Conservation (phyloP, 2,329 filamentous ascomycete genomes). For the Graphium sp. region DNA sequence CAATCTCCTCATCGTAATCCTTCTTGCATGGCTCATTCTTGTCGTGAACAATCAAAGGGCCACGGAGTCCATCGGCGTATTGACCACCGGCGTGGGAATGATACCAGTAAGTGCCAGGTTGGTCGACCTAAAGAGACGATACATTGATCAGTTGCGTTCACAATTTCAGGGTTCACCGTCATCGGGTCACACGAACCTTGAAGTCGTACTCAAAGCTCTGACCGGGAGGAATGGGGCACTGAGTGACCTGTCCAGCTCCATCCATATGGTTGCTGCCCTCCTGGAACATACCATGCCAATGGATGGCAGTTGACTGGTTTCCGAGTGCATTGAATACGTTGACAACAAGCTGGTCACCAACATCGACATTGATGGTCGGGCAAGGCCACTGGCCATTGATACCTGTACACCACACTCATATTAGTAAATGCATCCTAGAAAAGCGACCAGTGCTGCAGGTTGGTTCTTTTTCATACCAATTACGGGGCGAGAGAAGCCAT, state of each 20-base stretch:
- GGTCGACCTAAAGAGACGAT: slow-evolving; percentile 14
- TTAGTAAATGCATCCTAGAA: slow-evolving; percentile 20
- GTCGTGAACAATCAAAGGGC: slow-evolving; percentile 35
- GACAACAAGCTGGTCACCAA: slow-evolving; percentile 31
- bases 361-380: slow-evolving; percentile 32
- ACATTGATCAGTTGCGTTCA: too few relatives aligned
- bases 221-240: slow-evolving; percentile 35
- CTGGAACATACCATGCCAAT: slow-evolving; percentile 44
- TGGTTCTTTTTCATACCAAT: slow-evolving; percentile 4
- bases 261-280: slow-evolving; percentile 38
- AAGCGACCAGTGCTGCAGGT: background rate
- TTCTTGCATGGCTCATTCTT: slow-evolving; percentile 24
- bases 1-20: slow-evolving; percentile 32
- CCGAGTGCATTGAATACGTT: slow-evolving; percentile 30
- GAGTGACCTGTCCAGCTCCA: slow-evolving; percentile 34
- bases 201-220: slow-evolving; percentile 35
- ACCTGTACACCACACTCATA: slow-evolving; percentile 13
- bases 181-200: slow-evolving; percentile 14
- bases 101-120: slow-evolving; percentile 28
- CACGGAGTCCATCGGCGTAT: slow-evolving; percentile 41
- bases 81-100: slow-evolving; percentile 18
- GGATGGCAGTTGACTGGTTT: slow-evolving; percentile 33
- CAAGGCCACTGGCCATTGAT: slow-evolving; percentile 48
- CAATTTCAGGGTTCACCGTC: background rate
- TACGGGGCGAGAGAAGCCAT: slow-evolving; percentile 6